Base-by-base conservation (phyloP, 352 stramenopile species). In the Phytophthora megakarya region DNA sequence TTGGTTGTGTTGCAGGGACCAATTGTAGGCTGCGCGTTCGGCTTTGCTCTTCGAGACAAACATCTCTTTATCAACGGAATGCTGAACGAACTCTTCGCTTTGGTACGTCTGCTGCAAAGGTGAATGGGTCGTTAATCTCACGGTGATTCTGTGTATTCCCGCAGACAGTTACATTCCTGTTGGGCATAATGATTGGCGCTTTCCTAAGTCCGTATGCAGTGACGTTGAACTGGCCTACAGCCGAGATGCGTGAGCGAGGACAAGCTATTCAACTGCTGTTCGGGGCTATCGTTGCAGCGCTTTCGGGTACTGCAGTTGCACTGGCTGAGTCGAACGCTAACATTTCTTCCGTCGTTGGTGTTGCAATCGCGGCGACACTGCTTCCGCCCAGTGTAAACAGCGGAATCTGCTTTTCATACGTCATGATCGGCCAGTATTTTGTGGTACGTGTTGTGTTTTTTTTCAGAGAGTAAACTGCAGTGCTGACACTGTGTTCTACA, bases 291-390 rank as follows among this genome's bases (percentile, higher is more conserved):
- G 84, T 96, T 32, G 87, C 87, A 1, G 84, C 87, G 10, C 61
- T 93, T 10, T 93, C 85, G 0, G 87, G 87, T 30, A 82, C 84
- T 3, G 87, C 84, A 16, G 86, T 93, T 32, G 87, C 86, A 19
- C 61, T 96, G 6, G 85, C 87, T 26, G 87, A 96, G 61, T 95
- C 83, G 10, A 96, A 95, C 52, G 81, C 80, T 54, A 96, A 96
- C 53, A 93, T 96, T 48, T 95, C 86, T 26, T 96, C 87, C 0
- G 86, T 96, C n/a, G 87, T 96, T n/a, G 87, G 87, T 38, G 92
- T 83, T 21, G 87, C 85, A n/a, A 96, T 96, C 44, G 87, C 87
- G 9, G 87, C 87, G 11, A 83, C 87, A 22, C 61, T 96, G 42
- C 74, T 96, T 32, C 87, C 87, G 0, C 87, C 87, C 6, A 95